phyloP scores from a whole-genome alignment of 139 green algal genomes.

The Pleodorina starrii region DNA sequence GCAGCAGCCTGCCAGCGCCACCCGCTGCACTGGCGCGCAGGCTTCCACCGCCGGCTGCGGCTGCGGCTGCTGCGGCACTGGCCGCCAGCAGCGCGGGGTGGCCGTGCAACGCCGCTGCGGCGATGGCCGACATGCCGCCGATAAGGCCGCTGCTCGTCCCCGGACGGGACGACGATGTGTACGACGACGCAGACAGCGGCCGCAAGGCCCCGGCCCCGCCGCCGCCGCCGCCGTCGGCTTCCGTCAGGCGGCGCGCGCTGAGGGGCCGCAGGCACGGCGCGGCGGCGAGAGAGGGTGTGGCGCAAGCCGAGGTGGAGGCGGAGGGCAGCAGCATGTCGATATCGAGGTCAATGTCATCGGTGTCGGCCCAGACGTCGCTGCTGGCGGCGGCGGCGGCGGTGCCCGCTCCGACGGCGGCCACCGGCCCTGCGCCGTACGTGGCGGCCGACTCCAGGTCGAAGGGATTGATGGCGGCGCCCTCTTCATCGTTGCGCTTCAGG shows the following conservation, averaged over 20 bases:
- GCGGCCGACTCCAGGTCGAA: constrained; percentile 34
- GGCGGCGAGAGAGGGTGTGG: constrained; percentile 20
- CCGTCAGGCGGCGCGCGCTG: background rate
- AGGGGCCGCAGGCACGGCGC: background rate
- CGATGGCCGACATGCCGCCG: constrained; percentile 1
- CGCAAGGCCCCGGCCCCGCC: constrained; percentile 12
- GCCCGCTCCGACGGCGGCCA: background rate
- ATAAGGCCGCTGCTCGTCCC: constrained; percentile 24
- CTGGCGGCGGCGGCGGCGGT: background rate
- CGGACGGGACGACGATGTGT: background rate
- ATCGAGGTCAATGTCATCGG: constrained; percentile 31
- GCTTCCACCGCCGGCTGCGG: background rate
- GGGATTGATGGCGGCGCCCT: constrained; percentile 27
- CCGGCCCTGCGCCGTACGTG: background rate
- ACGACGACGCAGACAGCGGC: constrained; percentile 1
- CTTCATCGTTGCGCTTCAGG: constrained; percentile 9
- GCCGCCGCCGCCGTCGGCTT: background rate
- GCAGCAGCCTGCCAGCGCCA: constrained; percentile 24
- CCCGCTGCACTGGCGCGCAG: background rate
- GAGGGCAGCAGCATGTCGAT: constrained; percentile 38
- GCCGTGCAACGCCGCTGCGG: constrained; percentile 16
- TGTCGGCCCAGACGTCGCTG: background rate
- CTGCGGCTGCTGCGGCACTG: background rate
- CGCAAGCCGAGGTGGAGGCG: background rate
- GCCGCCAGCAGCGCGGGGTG: constrained; percentile 19